Evolutionary conservation across 2,329 filamentous ascomycete species (phyloP), one percentile per base, ranked within the genome.

Genomic region (Cladophialophora bantiana): DNA sequence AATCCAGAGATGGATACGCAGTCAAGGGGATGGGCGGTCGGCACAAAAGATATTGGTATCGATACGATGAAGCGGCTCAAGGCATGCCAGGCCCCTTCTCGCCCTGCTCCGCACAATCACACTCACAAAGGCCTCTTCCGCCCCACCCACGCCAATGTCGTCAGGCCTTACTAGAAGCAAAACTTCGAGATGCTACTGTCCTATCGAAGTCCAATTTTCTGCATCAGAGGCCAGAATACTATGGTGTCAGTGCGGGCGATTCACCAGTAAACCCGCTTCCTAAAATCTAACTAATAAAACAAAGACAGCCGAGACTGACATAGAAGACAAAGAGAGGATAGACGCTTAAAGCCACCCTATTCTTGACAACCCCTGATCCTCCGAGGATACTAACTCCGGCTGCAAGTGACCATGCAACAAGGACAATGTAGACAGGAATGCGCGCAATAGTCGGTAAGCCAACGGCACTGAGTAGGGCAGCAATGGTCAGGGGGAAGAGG

Each of bases 251-350:
- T 48, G 48, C 35, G 45, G 53, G 36, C 18, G 59, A 34, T 40
- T 7, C 59, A 38, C 12, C 20, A 36, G 58, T 13, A 18, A 13
- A 36, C 15, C 26, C 18, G 2, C n/a, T 50, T 20, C 34, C 45
- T 54, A 10, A 32, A 45, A 65, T 66, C 77, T 87, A 97, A 82
- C 93, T 97, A 78, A 99, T 97, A 79, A 98, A 97, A 84, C 95
- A 99, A 68, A 99, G 86, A 78, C 93, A 97, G 61, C 94, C 94
- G 73, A 99, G 83, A 38, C 92, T 92, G 65, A 97, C 83, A 79
- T 99, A 99, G 80, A 98, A 99, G 57, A 98, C 90, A 77, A 97
- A 91, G 61, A 99, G 83, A 64, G 95, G 95, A 77, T 96, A 99
- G 26, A 99, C 93, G 18, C 95, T 95, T 75, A 99, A 89, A 31